These are phyloP conservation scores for Neofusicoccum umdonicola DNA, from an alignment of 2,329 filamentous ascomycete species.

Conservation along the genomic window DNA sequence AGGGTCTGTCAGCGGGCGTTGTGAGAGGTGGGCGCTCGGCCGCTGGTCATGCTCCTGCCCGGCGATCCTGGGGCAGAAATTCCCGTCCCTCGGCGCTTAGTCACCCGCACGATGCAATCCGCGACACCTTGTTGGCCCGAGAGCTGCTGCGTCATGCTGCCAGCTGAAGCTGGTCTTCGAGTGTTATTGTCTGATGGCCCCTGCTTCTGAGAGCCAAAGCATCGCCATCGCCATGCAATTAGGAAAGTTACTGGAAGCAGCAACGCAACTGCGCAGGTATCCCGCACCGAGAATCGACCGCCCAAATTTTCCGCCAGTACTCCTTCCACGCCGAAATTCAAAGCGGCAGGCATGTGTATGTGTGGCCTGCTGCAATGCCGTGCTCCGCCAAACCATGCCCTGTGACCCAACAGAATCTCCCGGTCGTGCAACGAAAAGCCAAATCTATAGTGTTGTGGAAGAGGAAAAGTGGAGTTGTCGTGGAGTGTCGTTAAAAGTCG, in stretches of 20 bases:
- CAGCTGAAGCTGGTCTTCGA: conserved; percentile 1
- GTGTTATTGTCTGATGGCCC: neutral
- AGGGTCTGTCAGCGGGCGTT: neutral
- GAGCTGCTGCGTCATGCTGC: neutral
- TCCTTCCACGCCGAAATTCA: conserved; percentile 5
- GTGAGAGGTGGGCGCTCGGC: conserved; percentile 1
- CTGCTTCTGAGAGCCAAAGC: neutral
- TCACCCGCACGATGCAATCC: conserved; percentile 5
- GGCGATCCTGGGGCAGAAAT: conserved; percentile 8
- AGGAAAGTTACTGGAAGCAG: neutral
- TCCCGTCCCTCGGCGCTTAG: neutral
- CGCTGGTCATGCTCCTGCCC: neutral
- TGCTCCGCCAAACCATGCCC: conserved; percentile 7
- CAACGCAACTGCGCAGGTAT: neutral
- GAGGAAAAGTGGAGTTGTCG: neutral
- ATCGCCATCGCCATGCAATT: conserved; percentile 10
- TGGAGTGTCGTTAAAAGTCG: conserved; percentile 28
- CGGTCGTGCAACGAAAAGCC: neutral
- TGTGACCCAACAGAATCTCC: neutral
- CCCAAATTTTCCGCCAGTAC: conserved; percentile 11
- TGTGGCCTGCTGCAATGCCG: neutral
- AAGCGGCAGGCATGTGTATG: neutral
- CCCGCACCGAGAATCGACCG: neutral
- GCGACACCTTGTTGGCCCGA: conserved; percentile 8
- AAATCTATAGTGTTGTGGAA: neutral